These are phyloP conservation scores for Botryotinia convoluta DNA, from an alignment of 2,329 filamentous ascomycete species.

Conservation along the genomic window DNA sequence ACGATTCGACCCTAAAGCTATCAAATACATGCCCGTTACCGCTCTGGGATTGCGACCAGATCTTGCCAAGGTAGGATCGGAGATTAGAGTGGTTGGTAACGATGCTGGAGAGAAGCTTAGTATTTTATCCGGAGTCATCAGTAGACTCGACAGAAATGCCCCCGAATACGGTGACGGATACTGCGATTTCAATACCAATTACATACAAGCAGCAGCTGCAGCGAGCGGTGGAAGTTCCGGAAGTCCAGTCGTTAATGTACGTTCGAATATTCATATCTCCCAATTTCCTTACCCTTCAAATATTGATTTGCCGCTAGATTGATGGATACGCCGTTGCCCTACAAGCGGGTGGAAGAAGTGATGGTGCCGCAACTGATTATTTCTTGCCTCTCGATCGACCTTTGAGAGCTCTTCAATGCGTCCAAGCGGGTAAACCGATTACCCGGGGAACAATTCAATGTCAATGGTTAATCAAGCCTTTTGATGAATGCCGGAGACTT, in stretches of 20 bases:
- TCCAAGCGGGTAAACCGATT: slow-evolving; percentile 72
- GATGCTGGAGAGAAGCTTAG: slow-evolving; percentile 98
- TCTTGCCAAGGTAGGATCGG: slow-evolving; percentile 82
- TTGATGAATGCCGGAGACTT: slow-evolving; percentile 90
- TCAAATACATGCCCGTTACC: slow-evolving; percentile 93
- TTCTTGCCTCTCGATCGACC: slow-evolving; percentile 93
- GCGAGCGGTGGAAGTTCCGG: slow-evolving; percentile 98
- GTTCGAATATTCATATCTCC: neutral
- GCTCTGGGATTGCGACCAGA: slow-evolving; percentile 81
- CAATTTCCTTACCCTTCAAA: neutral
- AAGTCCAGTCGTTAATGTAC: slow-evolving; percentile 83
- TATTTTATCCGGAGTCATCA: slow-evolving; percentile 96
- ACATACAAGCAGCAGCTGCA: slow-evolving; percentile 96
- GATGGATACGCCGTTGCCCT: slow-evolving; percentile 89
- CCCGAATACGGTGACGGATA: slow-evolving; percentile 98
- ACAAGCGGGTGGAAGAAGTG: slow-evolving; percentile 88
- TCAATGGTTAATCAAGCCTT: slow-evolving; percentile 94
- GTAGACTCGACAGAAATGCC: slow-evolving; percentile 90
- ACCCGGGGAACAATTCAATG: slow-evolving; percentile 96
- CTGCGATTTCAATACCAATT: slow-evolving; percentile 93
- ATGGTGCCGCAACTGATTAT: slow-evolving; percentile 96
- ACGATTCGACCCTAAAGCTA: slow-evolving; percentile 89
- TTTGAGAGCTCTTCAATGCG: slow-evolving; percentile 78
- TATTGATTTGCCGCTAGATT: slow-evolving; percentile 44
- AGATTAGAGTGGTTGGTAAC: slow-evolving; percentile 97